These are phyloP conservation scores for Aquilaria sinensis DNA, from an alignment of 345 rosid species.

Conservation along the genomic window DNA sequence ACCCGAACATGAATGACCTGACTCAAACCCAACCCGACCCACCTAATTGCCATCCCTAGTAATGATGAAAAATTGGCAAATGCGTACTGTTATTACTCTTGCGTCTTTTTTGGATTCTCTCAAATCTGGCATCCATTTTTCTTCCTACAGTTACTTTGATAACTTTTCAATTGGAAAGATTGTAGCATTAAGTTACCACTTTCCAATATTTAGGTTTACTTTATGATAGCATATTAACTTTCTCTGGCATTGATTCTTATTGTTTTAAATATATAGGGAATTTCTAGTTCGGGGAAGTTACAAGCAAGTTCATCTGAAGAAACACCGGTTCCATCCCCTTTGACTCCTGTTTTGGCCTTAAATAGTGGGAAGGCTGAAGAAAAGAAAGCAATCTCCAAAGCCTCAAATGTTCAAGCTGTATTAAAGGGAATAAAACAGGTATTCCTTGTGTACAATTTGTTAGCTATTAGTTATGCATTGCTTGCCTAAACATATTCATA, in stretches of 20 bases:
- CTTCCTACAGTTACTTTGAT: too few species aligned
- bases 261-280: constrained; percentile 38
- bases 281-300: constrained; percentile 61
- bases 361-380: constrained; percentile 54
- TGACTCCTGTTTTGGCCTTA: constrained; percentile 51
- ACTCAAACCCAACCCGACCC: too few species aligned
- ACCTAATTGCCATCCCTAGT: too few species aligned
- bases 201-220: neutral
- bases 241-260: constrained; percentile 8
- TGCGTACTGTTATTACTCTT: too few species aligned
- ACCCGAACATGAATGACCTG: too few species aligned
- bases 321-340: constrained; percentile 71
- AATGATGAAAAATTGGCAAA: too few species aligned
- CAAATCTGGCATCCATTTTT: too few species aligned
- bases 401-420: constrained; percentile 71
- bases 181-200: too few species aligned
- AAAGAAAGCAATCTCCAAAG: constrained; percentile 54
- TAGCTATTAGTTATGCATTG: too few species aligned
- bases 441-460: neutral
- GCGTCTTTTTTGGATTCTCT: too few species aligned
- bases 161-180: too few species aligned
- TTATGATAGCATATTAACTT: neutral
- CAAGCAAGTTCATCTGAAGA: constrained; percentile 46
- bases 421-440: constrained; percentile 91
- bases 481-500: too few species aligned